Evolutionary conservation across 176 grass and related monocot species (phyloP).

Genomic region (Aegilops tauschii): DNA sequence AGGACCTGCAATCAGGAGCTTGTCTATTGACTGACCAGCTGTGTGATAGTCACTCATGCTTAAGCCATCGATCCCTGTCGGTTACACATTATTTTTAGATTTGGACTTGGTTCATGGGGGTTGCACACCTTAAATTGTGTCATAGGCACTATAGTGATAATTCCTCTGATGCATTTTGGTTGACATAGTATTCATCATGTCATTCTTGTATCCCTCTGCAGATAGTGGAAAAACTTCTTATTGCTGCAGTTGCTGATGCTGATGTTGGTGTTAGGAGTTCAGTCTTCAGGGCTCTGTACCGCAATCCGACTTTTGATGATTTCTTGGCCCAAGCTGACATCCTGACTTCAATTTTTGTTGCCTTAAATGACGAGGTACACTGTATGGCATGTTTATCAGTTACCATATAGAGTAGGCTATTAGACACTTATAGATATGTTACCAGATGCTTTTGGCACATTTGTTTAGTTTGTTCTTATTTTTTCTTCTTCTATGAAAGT

Average conservation of each 20-base stretch:
- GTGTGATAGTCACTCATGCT: not conserved
- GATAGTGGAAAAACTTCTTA: constrained; percentile 96
- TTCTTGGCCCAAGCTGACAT: constrained; percentile 94
- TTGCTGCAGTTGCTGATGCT: constrained; percentile 90
- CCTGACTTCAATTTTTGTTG: constrained; percentile 97
- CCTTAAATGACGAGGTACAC: constrained; percentile 92
- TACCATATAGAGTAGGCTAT: constrained; percentile 2
- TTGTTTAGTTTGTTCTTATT: not conserved
- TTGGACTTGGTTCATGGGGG: not conserved
- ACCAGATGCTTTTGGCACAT: not conserved
- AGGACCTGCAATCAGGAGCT: not conserved
- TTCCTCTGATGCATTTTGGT: not conserved
- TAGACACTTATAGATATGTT: constrained; percentile 15
- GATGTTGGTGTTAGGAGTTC: constrained; percentile 90
- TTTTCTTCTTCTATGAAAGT: constrained; percentile 2
- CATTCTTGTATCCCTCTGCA: constrained; percentile 44
- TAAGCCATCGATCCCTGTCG: constrained; percentile 7
- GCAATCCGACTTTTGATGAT: constrained; percentile 78
- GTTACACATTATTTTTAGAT: constrained; percentile 1
- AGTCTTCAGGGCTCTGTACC: constrained; percentile 66
- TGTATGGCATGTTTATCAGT: constrained; percentile 5
- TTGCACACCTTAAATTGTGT: not conserved
- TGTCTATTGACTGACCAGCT: not conserved
- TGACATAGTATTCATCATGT: constrained; percentile 9
- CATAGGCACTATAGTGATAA: not conserved